phyloP scores from a whole-genome alignment of 2,329 filamentous ascomycete genomes.

The Fusarium subglutinans region DNA sequence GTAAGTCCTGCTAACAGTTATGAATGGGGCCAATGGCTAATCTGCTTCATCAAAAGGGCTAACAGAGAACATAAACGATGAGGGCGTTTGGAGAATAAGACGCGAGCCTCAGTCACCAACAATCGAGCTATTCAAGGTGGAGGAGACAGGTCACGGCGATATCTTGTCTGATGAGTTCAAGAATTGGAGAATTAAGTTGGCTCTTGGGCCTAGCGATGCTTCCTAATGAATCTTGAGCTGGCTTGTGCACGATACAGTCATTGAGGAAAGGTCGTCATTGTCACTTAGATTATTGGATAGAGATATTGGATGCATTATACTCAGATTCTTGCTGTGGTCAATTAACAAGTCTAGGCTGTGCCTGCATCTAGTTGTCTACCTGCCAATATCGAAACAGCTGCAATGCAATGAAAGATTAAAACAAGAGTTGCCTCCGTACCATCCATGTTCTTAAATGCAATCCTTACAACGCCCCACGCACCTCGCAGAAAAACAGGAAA shows the following conservation, averaged over 20 bases:
- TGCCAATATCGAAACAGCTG: neutral
- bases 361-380: constrained; percentile 28
- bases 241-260: neutral
- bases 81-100: constrained; percentile 83
- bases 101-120: constrained; percentile 67
- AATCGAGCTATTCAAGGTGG: constrained; percentile 79
- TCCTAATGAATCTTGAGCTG: neutral
- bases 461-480: constrained; percentile 22
- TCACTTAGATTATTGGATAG: neutral
- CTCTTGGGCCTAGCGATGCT: constrained; percentile 45
- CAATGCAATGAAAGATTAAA: constrained; percentile 12
- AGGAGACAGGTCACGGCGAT: constrained; percentile 75
- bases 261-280: neutral
- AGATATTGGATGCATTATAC: neutral
- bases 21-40: neutral
- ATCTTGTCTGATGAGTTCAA: constrained; percentile 83
- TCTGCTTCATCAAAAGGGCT: constrained; percentile 60
- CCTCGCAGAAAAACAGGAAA: constrained; percentile 14
- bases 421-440: constrained; percentile 20
- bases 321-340: neutral
- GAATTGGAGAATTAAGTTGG: constrained; percentile 73
- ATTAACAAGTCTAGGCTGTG: constrained; percentile 13
- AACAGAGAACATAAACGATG: constrained; percentile 69
- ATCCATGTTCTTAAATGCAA: constrained; percentile 20
- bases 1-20: constrained; percentile 57